Percentiles rank a stretch among this genome's conserved stretches.
These are phyloP conservation scores for Hortiboletus flavorubellus DNA, from an alignment of 768 basidiomycete genomes.

Conservation along the genomic window DNA sequence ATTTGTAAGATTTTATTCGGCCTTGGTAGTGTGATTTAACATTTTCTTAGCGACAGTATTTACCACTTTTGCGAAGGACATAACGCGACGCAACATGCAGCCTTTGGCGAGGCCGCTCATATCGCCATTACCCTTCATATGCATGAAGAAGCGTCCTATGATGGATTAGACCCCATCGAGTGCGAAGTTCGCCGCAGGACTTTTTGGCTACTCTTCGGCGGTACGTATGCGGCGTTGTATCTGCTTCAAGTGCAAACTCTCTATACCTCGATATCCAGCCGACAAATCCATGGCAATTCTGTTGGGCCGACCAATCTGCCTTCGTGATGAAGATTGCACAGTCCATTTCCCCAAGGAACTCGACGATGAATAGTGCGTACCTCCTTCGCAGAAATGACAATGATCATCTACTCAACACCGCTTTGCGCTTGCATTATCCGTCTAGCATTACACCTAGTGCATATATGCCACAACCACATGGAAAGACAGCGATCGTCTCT, in stretches of 20 bases:
- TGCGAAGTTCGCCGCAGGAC: slow-evolving; percentile 80
- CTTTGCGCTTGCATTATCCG: slow-evolving; percentile 13
- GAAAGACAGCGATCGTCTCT: slow-evolving; percentile 79
- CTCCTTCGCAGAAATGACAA: slow-evolving; percentile 21
- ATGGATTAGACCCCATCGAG: slow-evolving; percentile 81
- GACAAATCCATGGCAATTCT: slow-evolving; percentile 90
- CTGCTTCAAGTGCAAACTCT: background rate
- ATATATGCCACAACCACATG: slow-evolving; percentile 84
- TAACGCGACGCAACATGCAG: slow-evolving; percentile 82
- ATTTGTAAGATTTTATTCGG: slow-evolving; percentile 58
- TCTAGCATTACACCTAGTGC: slow-evolving; percentile 76
- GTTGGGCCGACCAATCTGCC: slow-evolving; percentile 77
- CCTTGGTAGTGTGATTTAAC: slow-evolving; percentile 4
- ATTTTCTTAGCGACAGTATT: slow-evolving; percentile 59
- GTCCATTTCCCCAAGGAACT: slow-evolving; percentile 85
- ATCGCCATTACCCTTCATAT: slow-evolving; percentile 79
- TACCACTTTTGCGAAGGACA: slow-evolving; percentile 90
- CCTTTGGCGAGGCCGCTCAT: slow-evolving; percentile 83
- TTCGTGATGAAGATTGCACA: slow-evolving; percentile 89
- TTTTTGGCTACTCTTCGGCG: slow-evolving; percentile 90
- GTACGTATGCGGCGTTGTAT: slow-evolving; percentile 38
- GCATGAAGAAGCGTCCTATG: slow-evolving; percentile 84
- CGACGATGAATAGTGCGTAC: slow-evolving; percentile 83
- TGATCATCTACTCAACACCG: slow-evolving; percentile 30
- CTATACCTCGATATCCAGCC: slow-evolving; percentile 39